Evolutionary conservation across 805 yeast species (phyloP).

Genomic region (Wickerhamiella parazyma): DNA sequence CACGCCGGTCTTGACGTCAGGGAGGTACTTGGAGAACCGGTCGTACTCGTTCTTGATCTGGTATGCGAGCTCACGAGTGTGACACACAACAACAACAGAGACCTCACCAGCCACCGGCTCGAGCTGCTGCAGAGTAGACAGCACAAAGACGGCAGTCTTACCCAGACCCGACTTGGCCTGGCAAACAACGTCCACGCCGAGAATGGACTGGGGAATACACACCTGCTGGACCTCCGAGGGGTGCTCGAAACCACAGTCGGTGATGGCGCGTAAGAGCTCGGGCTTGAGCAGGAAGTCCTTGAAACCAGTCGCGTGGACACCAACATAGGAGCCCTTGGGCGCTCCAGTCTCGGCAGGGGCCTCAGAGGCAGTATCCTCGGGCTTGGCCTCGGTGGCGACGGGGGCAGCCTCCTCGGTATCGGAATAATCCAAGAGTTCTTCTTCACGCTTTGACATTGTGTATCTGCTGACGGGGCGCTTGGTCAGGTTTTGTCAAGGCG

Average conservation of each 20-base stretch:
- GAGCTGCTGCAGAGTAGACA: conserved; percentile 89
- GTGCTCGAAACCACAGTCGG: conserved; percentile 98
- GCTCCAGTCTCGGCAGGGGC: conserved; percentile 32
- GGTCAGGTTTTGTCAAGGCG: background rate
- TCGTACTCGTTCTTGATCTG: conserved; percentile 96
- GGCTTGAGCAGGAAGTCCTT: conserved; percentile 95
- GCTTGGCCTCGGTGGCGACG: conserved; percentile 16
- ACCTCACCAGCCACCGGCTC: conserved; percentile 97
- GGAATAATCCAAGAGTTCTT: conserved; percentile 97
- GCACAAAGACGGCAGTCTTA: conserved; percentile 95
- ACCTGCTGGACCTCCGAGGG: conserved; percentile 99
- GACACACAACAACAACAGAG: conserved; percentile 87
- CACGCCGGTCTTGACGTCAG: conserved; percentile 92
- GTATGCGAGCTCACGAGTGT: conserved; percentile 97
- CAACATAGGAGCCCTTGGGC: conserved; percentile 94
- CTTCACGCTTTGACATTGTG: conserved; percentile 46
- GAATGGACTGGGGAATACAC: conserved; percentile 93
- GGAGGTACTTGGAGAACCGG: conserved; percentile 96
- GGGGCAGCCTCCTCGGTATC: conserved; percentile 83
- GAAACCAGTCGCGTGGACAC: conserved; percentile 97
- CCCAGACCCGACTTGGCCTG: conserved; percentile 99
- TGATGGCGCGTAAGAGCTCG: conserved; percentile 91
- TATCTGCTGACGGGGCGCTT: conserved; percentile 21
- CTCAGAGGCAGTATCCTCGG: conserved; percentile 17
- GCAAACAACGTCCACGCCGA: conserved; percentile 95